Percentiles rank a stretch among this genome's conserved stretches.
Evolutionary conservation across 2,329 filamentous ascomycete genomes (phyloP).

Genomic region (Trichoderma sp.): DNA sequence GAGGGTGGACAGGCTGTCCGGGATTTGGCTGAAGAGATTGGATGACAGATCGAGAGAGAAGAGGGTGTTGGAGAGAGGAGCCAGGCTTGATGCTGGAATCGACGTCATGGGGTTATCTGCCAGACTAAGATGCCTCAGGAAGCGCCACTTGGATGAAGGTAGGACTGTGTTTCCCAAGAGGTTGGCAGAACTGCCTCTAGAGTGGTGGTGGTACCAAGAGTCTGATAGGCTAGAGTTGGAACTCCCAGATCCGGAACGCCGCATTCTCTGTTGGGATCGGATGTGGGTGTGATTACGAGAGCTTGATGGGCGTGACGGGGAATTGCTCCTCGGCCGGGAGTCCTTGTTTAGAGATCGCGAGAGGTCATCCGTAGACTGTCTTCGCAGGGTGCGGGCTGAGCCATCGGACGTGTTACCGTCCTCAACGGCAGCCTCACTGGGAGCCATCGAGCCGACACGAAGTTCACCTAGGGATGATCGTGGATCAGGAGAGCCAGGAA

Average conservation of each 20-base stretch:
- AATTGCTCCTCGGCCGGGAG: conserved; percentile 70
- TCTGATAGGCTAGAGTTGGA: conserved; percentile 79
- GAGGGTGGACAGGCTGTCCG: conserved; percentile 83
- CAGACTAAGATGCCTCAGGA: conserved; percentile 86
- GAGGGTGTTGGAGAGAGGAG: conserved; percentile 81
- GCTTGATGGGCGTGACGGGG: conserved; percentile 74
- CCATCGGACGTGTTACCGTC: conserved; percentile 38
- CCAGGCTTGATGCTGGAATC: conserved; percentile 72
- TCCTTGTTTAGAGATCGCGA: conserved; percentile 46
- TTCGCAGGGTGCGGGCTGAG: conserved; percentile 45
- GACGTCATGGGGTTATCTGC: conserved; percentile 88
- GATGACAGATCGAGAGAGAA: conserved; percentile 90
- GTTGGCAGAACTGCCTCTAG: conserved; percentile 75
- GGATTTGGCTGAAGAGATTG: conserved; percentile 92
- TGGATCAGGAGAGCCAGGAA: conserved; percentile 63
- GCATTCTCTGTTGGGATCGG: conserved; percentile 72
- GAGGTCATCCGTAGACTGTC: conserved; percentile 50
- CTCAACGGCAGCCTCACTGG: conserved; percentile 52
- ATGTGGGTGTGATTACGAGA: conserved; percentile 69
- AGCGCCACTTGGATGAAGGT: conserved; percentile 89
- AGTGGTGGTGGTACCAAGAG: conserved; percentile 58
- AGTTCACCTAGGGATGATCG: conserved; percentile 51
- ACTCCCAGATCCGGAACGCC: conserved; percentile 87
- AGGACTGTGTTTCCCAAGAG: conserved; percentile 70
- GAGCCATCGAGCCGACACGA: conserved; percentile 60